A percentile compares a stretch with the other conserved stretches of the same genome.
These are phyloP conservation scores for Yarrowia osloensis DNA, from an alignment of 805 yeast genomes.

Conservation along the genomic window DNA sequence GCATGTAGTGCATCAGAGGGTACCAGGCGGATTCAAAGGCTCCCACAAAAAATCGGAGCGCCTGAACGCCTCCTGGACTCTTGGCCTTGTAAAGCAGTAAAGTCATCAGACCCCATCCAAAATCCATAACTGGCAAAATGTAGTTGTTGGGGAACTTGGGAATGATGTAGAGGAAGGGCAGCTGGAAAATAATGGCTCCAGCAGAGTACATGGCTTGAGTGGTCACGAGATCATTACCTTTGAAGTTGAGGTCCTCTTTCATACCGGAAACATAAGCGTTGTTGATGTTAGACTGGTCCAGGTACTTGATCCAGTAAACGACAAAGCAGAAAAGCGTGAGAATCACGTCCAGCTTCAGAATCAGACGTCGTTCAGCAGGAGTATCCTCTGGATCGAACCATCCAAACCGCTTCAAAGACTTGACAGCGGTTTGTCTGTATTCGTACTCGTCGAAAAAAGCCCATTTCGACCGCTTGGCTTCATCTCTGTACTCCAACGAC, in stretches of 20 bases:
- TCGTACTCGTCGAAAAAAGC: neutral
- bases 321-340: slow-evolving; percentile 57
- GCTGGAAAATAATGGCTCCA: slow-evolving; percentile 42
- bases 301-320: slow-evolving; percentile 41
- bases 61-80: slow-evolving; percentile 38
- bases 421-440: neutral
- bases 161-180: slow-evolving; percentile 40
- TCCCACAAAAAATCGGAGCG: slow-evolving; percentile 42
- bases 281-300: slow-evolving; percentile 47
- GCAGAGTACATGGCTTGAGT: slow-evolving; percentile 37
- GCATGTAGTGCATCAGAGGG: slow-evolving; percentile 38
- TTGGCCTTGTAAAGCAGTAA: slow-evolving; percentile 37
- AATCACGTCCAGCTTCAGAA: slow-evolving; percentile 54
- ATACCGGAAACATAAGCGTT: slow-evolving; percentile 51
- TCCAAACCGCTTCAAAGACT: slow-evolving; percentile 33
- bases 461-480: neutral
- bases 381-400: slow-evolving; percentile 58
- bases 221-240: slow-evolving; percentile 38
- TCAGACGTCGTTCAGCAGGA: slow-evolving; percentile 49
- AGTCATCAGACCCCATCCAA: slow-evolving; percentile 38
- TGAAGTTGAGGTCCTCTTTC: slow-evolving; percentile 40
- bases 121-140: slow-evolving; percentile 40
- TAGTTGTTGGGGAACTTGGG: slow-evolving; percentile 38
- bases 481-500: neutral
- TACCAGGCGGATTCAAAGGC: slow-evolving; percentile 40